Conservation (phyloP, 768 basidiomycete species). For the Hebeloma cylindrosporum region DNA sequence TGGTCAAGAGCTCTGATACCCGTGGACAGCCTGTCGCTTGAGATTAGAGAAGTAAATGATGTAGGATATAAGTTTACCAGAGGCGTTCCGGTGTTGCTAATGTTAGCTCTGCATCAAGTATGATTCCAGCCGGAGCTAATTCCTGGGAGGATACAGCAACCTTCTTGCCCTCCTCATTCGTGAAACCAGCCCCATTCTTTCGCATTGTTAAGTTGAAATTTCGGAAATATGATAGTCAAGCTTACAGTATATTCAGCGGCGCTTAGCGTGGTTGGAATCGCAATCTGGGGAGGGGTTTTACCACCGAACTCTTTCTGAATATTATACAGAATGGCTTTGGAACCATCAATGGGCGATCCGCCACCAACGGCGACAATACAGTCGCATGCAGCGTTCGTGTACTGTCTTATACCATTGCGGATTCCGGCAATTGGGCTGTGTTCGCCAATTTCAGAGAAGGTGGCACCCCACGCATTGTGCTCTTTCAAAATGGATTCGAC, state of each 20-base stretch:
- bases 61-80: constrained; percentile 46
- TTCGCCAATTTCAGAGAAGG: constrained; percentile 73
- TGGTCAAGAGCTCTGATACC: constrained; percentile 81
- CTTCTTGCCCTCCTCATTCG: constrained; percentile 68
- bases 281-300: constrained; percentile 60
- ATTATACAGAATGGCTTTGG: constrained; percentile 70
- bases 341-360: constrained; percentile 77
- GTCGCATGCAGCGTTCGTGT: constrained; percentile 60
- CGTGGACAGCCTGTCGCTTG: constrained; percentile 61
- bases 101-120: constrained; percentile 76
- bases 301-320: constrained; percentile 57
- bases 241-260: constrained; percentile 73
- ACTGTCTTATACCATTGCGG: constrained; percentile 50
- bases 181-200: constrained; percentile 71
- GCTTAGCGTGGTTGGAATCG: constrained; percentile 80
- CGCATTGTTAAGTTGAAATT: constrained; percentile 1
- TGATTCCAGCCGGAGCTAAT: constrained; percentile 69
- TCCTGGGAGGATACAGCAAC: constrained; percentile 52
- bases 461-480: constrained; percentile 58
- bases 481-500: constrained; percentile 58
- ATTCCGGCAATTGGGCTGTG: constrained; percentile 72
- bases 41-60: constrained; percentile 1
- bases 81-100: constrained; percentile 70
- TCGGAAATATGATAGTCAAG: neutral
- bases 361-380: constrained; percentile 75